Evolutionary conservation across 1,284 basidiomycete genomes (phyloP).

Genomic region (Cystobasidium pallidum): DNA sequence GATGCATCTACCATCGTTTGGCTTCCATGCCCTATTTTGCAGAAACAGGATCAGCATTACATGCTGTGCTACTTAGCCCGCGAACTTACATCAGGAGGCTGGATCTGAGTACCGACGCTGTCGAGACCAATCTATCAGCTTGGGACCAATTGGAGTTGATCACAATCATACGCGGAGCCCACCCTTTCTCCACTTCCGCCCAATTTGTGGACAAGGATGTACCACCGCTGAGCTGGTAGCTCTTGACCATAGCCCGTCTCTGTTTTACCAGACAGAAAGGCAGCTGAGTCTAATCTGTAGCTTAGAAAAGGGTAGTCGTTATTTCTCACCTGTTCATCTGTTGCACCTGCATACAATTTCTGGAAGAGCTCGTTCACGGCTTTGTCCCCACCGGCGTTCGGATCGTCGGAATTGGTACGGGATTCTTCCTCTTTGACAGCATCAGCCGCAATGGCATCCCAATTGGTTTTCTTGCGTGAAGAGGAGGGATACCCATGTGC

Average conservation of each 20-base stretch:
- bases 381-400: conserved; percentile 76
- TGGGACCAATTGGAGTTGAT: too few species aligned
- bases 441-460: conserved; percentile 75
- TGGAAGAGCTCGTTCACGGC: conserved; percentile 58
- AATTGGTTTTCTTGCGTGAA: conserved; percentile 67
- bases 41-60: not conserved
- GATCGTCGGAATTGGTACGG: conserved; percentile 72
- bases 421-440: conserved; percentile 45
- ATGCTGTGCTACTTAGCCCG: not conserved
- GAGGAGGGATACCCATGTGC: conserved; percentile 51
- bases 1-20: conserved; percentile 47
- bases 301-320: not conserved
- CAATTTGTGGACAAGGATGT: conserved; percentile 93
- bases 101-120: conserved; percentile 45
- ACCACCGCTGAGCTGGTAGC: conserved; percentile 67
- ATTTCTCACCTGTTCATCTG: conserved; percentile 74
- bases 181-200: conserved; percentile 74
- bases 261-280: conserved; percentile 53
- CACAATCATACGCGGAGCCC: not conserved
- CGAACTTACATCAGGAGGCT: conserved; percentile 50
- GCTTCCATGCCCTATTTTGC: conserved; percentile 48
- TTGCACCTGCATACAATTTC: conserved; percentile 70
- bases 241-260: conserved; percentile 91
- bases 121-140: not conserved
- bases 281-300: not conserved